phyloP scores from a whole-genome alignment of 1,284 basidiomycete genomes.

The Mycosarcoma mackinlayi region DNA sequence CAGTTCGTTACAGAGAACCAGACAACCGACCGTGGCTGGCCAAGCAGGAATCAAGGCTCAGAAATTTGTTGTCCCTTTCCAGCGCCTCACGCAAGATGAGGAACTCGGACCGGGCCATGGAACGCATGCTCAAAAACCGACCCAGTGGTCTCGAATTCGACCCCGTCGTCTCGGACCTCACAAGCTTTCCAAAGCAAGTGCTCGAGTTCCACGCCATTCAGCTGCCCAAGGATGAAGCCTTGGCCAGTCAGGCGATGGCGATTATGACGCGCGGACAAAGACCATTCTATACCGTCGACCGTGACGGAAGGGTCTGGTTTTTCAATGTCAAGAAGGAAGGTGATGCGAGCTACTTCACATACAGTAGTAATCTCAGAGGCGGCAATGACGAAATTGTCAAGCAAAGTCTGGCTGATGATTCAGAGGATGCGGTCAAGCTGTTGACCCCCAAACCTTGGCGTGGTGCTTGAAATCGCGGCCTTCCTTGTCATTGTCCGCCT shows the following conservation, averaged over 20 bases:
- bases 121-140: constrained; percentile 2
- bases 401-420: neutral
- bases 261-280: constrained; percentile 3
- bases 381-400: neutral
- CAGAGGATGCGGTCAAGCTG: too few relatives aligned
- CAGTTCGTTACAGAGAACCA: neutral
- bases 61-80: neutral
- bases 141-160: neutral
- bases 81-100: neutral
- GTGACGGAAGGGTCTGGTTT: constrained; percentile 8
- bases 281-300: constrained; percentile 7
- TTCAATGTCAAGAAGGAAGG: neutral
- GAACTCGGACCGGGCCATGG: constrained; percentile 6
- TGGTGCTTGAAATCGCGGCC: too few relatives aligned
- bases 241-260: constrained; percentile 5
- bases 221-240: neutral
- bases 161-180: neutral
- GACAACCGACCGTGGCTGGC: neutral
- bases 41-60: neutral
- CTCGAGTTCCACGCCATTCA: neutral
- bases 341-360: neutral
- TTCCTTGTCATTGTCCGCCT: too few relatives aligned
- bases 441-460: too few relatives aligned
- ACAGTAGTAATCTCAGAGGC: neutral
- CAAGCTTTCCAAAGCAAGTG: neutral